Base-by-base conservation (phyloP, 257 asterid species). In the Salvia hispanica region DNA sequence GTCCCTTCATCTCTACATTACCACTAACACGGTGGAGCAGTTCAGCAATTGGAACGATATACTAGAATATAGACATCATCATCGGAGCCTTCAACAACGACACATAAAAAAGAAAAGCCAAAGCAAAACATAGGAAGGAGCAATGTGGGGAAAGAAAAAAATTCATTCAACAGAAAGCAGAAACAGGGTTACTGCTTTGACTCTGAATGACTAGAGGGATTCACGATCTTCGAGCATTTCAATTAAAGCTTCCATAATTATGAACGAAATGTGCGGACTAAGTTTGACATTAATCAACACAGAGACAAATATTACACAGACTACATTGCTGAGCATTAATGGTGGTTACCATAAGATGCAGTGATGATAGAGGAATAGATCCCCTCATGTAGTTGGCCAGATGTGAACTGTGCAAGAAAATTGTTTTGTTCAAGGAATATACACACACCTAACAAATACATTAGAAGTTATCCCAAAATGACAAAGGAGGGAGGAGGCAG, bases 41-140 rank as follows among this genome's bases (percentile, higher is more conserved):
- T 74, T 81, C 86, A 74, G 90, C 64, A 81, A 84, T 82, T 80
- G 90, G 94, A 84, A 82, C 88, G 83, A 82, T 67, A 77, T 51
- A 34, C 11, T 69, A 46, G 31, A 18, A 18, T 72, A 56, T 57
- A 37, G 71, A 81, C 70, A 67, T 87, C 88, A 80, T 84, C 94
- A 80, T 75, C 36, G 82, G 81, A 82, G 84, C 87, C 57, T 70
- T 36, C 16, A 28, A 11, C 11, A 53, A n/a, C 10, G 3, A 59
- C 58, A 55, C 57, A 16, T 51, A 61, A 5, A 42, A 56, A 43
- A 54, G 57, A 15, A 55, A 61, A 5, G 36, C 51, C 16, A 58
- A 11, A 5, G n/a, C 12, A 16, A 28, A 44, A 16, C 3, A 14
- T 9, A 45, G 7, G 55, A 9, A 64, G 45, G 37, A 34, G 39